Base-by-base conservation (phyloP, 495 filamentous ascomycete species). In the Penicillium alfredii region DNA sequence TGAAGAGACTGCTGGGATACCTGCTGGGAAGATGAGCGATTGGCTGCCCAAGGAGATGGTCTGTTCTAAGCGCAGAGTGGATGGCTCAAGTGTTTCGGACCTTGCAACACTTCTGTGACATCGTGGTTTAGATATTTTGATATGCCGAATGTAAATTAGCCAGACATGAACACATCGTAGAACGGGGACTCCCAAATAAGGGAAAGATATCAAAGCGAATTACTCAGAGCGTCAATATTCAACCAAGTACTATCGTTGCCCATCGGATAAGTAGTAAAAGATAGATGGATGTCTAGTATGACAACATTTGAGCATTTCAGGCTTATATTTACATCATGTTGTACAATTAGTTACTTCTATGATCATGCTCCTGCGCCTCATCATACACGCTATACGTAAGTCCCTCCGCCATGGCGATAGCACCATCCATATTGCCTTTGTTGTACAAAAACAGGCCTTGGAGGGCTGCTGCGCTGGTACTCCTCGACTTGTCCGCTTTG, bases 401-500 rank as follows among this genome's bases (percentile, higher is more conserved):
- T 19, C 71, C 76, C 26, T 84, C 78, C 1, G 81, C 82, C 80
- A 85, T 86, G 3, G 63, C 68, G 44, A 96, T 87, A 12, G 92
- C 92, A 1, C 86, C 86, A 42, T 88, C 76, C 72, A 90, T 83
- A 47, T 92, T 72, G 28, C 78, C 82, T 65, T 96, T 98, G 59
- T 94, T 92, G 52, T 89, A 93, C 58, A 96, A 66, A 59, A 98
- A 96, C 35, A 96, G 55, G 2, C 92, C 92, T 62, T 98, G 92
- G 21, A 96, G 75, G 5, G 88, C 84, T 12, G 92, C 92, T 2
- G 88, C 84, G 44, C 88, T 96, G 5, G 84, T 82, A 12, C 64
- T 74, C 28, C 67, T 53, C 9, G 58, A 49, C 19, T 41, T 33
- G 24, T 67, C 63, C 8, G 53, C 35, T 30, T 62, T 66, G 38